Base-by-base conservation (phyloP, 257 asterid genomes). In the Echium plantagineum region DNA sequence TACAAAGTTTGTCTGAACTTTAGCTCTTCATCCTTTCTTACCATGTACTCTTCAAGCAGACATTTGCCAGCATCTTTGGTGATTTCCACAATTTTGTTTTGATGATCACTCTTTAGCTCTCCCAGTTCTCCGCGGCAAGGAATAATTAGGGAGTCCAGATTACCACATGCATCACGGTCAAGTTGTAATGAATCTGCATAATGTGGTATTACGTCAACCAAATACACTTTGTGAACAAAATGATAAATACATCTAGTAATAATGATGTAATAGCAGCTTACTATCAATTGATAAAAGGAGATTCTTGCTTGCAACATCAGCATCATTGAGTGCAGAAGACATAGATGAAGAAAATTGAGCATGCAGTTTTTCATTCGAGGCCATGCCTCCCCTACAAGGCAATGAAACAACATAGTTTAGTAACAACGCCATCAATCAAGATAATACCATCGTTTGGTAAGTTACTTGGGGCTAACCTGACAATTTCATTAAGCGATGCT, bases 21-120 rank as follows among this genome's bases (percentile, higher is more conserved):
- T n/a, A n/a, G n/a, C n/a, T n/a, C n/a, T n/a, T 24, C 26, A 24
- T 24, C 26, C 26, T n/a, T 31, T 57, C 78, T 80, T 77, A 93
- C 99, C 94, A 64, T 61, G 54, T 93, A 93, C 66, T 93, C 94
- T 69, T 89, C 81, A 35, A 78, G 78, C 30, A 93, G 91, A 76
- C 97, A 93, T 76, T 80, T 84, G 67, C 95, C 97, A 47, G 97
- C 95, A 66, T 81, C 75, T 56, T 85, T 90, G 63, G 84, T 89
- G 69, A 93, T 84, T 61, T 83, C 96, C 21, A 78, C 81, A 64
- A 79, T 83, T 76, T 89, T 86, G 83, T 82, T 82, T 74, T 84
- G 24, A 74, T 85, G 95, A 24, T 84, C 94, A 18, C 82, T 67
- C 61, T 89, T 93, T 79, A 93, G 62, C 70, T 86, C 94, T 73